Evolutionary conservation across 129 eudicot genomes (phyloP).

Genomic region (Flaveria linearis): DNA sequence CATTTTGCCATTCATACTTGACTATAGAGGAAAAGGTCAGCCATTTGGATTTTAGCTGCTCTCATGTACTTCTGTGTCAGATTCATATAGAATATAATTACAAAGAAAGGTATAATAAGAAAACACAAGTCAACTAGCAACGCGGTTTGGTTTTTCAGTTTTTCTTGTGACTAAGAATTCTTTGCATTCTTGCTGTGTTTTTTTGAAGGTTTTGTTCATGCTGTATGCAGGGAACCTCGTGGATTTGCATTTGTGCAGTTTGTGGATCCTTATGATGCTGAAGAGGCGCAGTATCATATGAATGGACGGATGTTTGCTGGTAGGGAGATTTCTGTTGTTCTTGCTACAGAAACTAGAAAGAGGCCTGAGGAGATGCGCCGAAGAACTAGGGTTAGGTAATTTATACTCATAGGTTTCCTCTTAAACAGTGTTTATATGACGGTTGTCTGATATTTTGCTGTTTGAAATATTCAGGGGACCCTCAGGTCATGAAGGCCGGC

Average conservation of each 20-base stretch:
- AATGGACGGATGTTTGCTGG: conserved; percentile 69
- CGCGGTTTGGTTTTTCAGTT: conserved; percentile 21
- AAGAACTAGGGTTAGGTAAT: conserved; percentile 58
- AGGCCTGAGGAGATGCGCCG: conserved; percentile 81
- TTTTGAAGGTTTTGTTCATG: neutral
- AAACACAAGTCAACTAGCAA: conserved; percentile 13
- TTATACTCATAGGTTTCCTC: conserved; percentile 11
- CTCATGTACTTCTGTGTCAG: conserved; percentile 34
- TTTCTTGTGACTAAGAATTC: conserved; percentile 6
- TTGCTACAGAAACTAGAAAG: conserved; percentile 71
- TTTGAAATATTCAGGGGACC: conserved; percentile 45
- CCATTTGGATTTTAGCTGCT: conserved; percentile 45
- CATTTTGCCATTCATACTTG: conserved; percentile 54
- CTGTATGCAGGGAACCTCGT: conserved; percentile 66
- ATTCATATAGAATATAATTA: conserved; percentile 31
- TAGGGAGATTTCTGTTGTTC: conserved; percentile 68
- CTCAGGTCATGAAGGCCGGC: conserved; percentile 50
- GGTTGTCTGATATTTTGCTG: conserved; percentile 13
- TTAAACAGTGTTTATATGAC: neutral
- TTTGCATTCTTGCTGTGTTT: neutral
- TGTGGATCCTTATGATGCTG: conserved; percentile 73
- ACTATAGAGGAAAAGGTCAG: conserved; percentile 63
- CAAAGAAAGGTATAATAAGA: conserved; percentile 41
- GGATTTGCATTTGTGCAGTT: conserved; percentile 84
- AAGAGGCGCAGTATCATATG: conserved; percentile 74